These are phyloP conservation scores for Thelonectria rubi DNA, from an alignment of 2,329 filamentous ascomycete species.

Conservation along the genomic window DNA sequence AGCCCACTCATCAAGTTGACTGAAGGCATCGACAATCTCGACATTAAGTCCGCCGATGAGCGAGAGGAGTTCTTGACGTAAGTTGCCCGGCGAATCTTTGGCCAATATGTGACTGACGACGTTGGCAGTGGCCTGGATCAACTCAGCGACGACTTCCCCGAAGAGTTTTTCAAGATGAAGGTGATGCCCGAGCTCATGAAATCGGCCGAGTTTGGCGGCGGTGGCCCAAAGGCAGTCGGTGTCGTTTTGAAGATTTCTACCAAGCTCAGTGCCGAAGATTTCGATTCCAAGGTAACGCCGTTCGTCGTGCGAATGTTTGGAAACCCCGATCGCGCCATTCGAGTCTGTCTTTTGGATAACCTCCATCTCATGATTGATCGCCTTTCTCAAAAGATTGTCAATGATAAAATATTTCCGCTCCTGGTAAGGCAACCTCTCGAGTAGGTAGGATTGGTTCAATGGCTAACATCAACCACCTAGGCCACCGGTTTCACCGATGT, in stretches of 20 bases:
- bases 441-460: neutral
- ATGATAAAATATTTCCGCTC: constrained; percentile 96
- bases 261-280: constrained; percentile 90
- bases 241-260: constrained; percentile 91
- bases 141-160: constrained; percentile 91
- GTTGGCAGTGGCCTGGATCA: constrained; percentile 75
- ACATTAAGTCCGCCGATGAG: constrained; percentile 85
- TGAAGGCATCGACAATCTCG: constrained; percentile 90
- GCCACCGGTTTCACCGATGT: constrained; percentile 94
- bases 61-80: constrained; percentile 83
- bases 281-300: constrained; percentile 82
- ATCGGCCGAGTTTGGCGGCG: constrained; percentile 97
- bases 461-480: constrained; percentile 54
- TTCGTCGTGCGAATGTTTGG: constrained; percentile 87
- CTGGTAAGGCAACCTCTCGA: constrained; percentile 65
- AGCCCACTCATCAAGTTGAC: constrained; percentile 91
- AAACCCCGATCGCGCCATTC: constrained; percentile 90
- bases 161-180: constrained; percentile 98
- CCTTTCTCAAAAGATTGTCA: constrained; percentile 86
- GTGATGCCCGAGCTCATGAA: constrained; percentile 95
- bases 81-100: constrained; percentile 19
- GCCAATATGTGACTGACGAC: constrained; percentile 42
- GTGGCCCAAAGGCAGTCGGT: constrained; percentile 87
- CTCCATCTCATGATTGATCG: constrained; percentile 91
- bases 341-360: constrained; percentile 90